phyloP scores from a whole-genome alignment of 352 stramenopile species.

The Pythium plurisporium region DNA sequence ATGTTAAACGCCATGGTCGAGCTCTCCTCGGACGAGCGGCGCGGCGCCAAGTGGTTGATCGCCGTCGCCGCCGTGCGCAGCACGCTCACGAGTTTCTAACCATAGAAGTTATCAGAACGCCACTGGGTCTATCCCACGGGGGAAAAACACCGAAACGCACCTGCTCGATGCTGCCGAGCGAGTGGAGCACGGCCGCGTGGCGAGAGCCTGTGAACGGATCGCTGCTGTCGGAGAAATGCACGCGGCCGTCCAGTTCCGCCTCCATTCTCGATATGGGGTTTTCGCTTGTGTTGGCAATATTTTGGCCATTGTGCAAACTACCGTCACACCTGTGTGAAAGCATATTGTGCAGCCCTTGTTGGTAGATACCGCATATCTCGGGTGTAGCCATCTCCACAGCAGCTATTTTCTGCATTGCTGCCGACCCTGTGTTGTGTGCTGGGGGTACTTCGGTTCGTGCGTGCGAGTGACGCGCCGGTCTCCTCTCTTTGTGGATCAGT shows the following conservation, averaged over 20 bases:
- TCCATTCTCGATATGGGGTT: conserved; percentile 32
- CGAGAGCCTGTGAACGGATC: conserved; percentile 67
- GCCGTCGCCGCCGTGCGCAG: conserved; percentile 61
- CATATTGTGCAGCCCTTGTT: neutral
- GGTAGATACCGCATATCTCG: neutral
- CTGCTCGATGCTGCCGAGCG: conserved; percentile 71
- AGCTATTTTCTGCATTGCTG: neutral
- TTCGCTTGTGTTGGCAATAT: neutral
- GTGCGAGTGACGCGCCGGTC: too few species aligned
- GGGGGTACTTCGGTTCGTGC: too few species aligned
- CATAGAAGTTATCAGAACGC: neutral
- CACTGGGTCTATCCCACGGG: too few species aligned
- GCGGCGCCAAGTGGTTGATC: conserved; percentile 63
- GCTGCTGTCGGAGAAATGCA: conserved; percentile 72
- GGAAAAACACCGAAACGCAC: conserved; percentile 23
- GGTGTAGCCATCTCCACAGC: conserved; percentile 12
- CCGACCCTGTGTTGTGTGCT: neutral
- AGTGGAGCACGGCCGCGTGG: conserved; percentile 72
- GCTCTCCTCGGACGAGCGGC: conserved; percentile 58
- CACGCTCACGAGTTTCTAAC: conserved; percentile 74
- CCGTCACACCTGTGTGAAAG: neutral
- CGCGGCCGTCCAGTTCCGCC: conserved; percentile 58
- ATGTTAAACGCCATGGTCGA: conserved; percentile 70
- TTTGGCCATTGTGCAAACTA: neutral
- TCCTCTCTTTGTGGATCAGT: too few species aligned